Base-by-base conservation (phyloP, 768 basidiomycete genomes). In the Leccinum incarnatum region DNA sequence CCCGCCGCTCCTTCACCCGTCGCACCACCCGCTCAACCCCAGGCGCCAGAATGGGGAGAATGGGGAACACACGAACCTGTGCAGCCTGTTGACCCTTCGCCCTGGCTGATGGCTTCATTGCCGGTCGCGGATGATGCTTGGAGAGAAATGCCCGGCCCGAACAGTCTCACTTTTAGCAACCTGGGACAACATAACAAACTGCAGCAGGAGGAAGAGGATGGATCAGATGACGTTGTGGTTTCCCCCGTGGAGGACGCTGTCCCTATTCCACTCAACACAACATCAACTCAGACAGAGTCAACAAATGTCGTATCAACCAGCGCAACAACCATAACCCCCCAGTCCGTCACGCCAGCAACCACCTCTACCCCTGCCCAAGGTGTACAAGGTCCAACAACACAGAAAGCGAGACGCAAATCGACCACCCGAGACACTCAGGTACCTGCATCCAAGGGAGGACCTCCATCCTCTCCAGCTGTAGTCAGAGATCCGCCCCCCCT, bases 111-210 rank as follows among this genome's bases (percentile, higher is more conserved):
- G 52, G 75, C 82, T 11, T 80, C 81, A 5, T 76, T 84, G 55
- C 76, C 76, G 23, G 65, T 68, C 36, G 69, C 76, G 0, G 78
- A 82, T 36, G 81, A 82, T 17, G 74, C 68, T 51, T 86, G 84
- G 85, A 70, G 68, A 37, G 69, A 75, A 48, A 56, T 66, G 19
- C 75, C 76, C 2, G 77, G 76, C 15, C 75, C 79, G 11, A 77
- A 79, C 59, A 83, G 82, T 58, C 75, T 87, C 19, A 84, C 86
- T 0, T 76, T 81, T 56, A 81, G 78, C 54, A 85, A 84, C 62
- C 72, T 86, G 19, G 83, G 80, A 9, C 83, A 85, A 52, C 84
- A 86, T 62, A 83, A 84, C 59, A 79, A 79, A 61, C 75, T 83
- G 52, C 79, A 82, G 57, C 73, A 79, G 49, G 74, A 76, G 32